phyloP scores from a whole-genome alignment of 1,284 basidiomycete genomes.

The Meripilus lineatus region DNA sequence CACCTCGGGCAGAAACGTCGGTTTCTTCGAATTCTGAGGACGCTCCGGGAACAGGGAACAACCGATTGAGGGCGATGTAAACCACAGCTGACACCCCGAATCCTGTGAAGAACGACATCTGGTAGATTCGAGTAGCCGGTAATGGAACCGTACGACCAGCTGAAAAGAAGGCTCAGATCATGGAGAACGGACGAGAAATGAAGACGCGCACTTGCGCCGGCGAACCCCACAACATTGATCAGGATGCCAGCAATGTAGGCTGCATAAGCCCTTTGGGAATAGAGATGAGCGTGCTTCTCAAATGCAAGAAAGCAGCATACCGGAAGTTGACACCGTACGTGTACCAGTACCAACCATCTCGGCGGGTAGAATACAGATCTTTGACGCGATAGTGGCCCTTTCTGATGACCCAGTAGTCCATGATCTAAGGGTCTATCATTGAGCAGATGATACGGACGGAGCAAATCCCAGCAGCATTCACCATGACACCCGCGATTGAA shows the following conservation, averaged over 20 bases:
- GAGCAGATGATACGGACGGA: neutral
- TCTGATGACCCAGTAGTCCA: conserved; percentile 78
- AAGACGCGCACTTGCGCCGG: conserved; percentile 48
- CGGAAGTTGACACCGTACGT: conserved; percentile 72
- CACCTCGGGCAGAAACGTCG: conserved; percentile 39
- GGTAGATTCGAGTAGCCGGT: conserved; percentile 64
- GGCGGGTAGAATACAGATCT: conserved; percentile 62
- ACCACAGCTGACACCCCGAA: conserved; percentile 64
- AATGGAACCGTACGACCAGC: conserved; percentile 56
- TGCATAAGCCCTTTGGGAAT: conserved; percentile 51
- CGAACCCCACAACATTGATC: conserved; percentile 78
- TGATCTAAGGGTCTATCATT: conserved; percentile 43
- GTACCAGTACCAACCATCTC: conserved; percentile 73
- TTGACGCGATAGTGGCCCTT: conserved; percentile 67
- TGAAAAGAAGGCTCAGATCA: conserved; percentile 19
- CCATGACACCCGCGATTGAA: conserved; percentile 82
- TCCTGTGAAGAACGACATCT: conserved; percentile 77
- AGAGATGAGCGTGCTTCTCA: neutral
- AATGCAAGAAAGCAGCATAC: conserved; percentile 24
- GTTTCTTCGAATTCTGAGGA: conserved; percentile 53
- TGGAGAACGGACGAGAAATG: conserved; percentile 10
- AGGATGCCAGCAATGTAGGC: conserved; percentile 75
- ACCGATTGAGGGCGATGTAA: conserved; percentile 55
- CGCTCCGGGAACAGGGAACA: conserved; percentile 56
- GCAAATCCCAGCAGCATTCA: conserved; percentile 21